These are phyloP conservation scores for Primulina tabacum DNA, from an alignment of 257 asterid genomes.

Conservation along the genomic window DNA sequence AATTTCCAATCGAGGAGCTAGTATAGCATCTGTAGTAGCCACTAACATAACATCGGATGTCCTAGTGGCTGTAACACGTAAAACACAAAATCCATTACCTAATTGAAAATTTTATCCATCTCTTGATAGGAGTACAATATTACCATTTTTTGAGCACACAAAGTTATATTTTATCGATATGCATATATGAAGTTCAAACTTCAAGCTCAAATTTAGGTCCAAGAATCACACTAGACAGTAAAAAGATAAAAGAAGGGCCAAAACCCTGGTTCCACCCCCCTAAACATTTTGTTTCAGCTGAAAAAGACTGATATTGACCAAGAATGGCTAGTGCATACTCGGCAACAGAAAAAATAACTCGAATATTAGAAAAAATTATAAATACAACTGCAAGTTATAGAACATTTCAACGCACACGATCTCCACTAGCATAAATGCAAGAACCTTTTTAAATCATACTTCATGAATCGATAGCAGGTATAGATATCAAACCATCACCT, in stretches of 20 bases:
- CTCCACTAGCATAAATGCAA: conserved; percentile 4
- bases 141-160: conserved; percentile 3
- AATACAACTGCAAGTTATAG: too few species aligned
- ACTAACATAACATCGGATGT: conserved; percentile 28
- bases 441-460: conserved; percentile 17
- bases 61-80: conserved; percentile 30
- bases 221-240: conserved; percentile 1
- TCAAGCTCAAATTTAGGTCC: conserved; percentile 20
- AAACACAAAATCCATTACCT: conserved; percentile 18
- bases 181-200: not conserved
- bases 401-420: too few species aligned
- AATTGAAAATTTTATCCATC: not conserved
- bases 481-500: conserved; percentile 16
- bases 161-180: not conserved
- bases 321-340: too few species aligned
- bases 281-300: too few species aligned
- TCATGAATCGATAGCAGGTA: conserved; percentile 17
- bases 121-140: conserved; percentile 3
- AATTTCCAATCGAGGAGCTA: conserved; percentile 29
- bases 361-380: too few species aligned
- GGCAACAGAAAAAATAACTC: too few species aligned
- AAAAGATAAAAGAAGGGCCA: not conserved
- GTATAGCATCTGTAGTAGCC: conserved; percentile 26
- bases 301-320: too few species aligned
- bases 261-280: too few species aligned